phyloP scores from a whole-genome alignment of 345 rosid genomes.

The Camelina hispida region DNA sequence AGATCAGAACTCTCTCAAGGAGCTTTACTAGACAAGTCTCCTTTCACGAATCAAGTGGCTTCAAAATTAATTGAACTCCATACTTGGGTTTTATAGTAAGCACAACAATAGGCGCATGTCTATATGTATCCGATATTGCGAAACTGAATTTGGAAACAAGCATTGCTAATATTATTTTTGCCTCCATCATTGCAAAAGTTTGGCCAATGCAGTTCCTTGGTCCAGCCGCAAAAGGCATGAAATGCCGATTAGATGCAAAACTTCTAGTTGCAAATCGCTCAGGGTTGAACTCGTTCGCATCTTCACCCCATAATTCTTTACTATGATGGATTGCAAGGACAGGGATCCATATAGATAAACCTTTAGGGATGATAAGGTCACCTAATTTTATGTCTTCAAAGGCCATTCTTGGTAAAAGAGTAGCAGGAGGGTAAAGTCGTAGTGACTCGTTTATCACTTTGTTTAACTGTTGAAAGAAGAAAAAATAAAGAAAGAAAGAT shows the following conservation, averaged over 20 bases:
- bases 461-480: constrained; percentile 56
- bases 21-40: constrained; percentile 1
- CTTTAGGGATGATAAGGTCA: constrained; percentile 80
- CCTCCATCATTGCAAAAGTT: constrained; percentile 84
- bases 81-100: constrained; percentile 76
- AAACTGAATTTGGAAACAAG: constrained; percentile 65
- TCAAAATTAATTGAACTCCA: constrained; percentile 71
- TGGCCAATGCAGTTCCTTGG: constrained; percentile 84
- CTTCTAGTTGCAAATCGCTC: constrained; percentile 64
- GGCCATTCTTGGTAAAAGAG: constrained; percentile 88
- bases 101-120: constrained; percentile 78
- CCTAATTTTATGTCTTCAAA: constrained; percentile 85
- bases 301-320: constrained; percentile 87
- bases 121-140: constrained; percentile 58
- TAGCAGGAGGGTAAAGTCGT: constrained; percentile 92
- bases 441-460: constrained; percentile 91
- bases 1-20: constrained; percentile 11
- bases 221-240: constrained; percentile 82
- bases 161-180: constrained; percentile 74
- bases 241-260: constrained; percentile 60
- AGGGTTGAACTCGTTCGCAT: constrained; percentile 85
- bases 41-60: constrained; percentile 47
- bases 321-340: constrained; percentile 91
- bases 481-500: constrained; percentile 15
- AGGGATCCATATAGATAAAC: constrained; percentile 94